Evolutionary conservation across 305 asterid species (phyloP), one percentile per base, ranked within the genome.

Genomic region (Fraxinus paxiana): DNA sequence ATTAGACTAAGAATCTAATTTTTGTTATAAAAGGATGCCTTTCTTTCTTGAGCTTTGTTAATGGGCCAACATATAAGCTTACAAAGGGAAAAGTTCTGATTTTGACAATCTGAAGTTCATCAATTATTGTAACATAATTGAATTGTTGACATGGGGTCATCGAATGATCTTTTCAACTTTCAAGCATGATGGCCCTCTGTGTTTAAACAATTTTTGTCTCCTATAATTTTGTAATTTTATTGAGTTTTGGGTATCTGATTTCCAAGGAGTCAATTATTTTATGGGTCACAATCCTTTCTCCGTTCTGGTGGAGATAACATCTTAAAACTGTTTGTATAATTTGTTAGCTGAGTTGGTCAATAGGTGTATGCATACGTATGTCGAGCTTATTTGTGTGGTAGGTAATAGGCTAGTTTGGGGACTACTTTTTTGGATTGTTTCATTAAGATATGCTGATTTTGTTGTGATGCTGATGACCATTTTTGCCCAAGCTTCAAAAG

Each of bases 81-180:
- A 33, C 13, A 3, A 18, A 15, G 63, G 35, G 75, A 12, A 56
- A 38, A 74, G 35, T 41, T 34, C 18, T 79, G 41, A 5, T 63
- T 61, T 43, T 75, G 54, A 72, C 34, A n/a, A 51, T 70, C 6
- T 33, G 73, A 24, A 37, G 56, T 22, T 73, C 26, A 46, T 41
- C 79, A n/a, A 43, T 61, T 43, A 30, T 84, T 80, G 59, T 65
- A 24, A 65, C 17, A 13, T 38, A 59, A 33, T 20, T 74, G 80
- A 46, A 10, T 7, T 82, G 74, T 69, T 17, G 43, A 6, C 41
- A 46, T 51, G 78, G 73, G 26, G 15, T 73, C 83, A 46, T 12
- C 70, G 24, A 33, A 63, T 78, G 15, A 65, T 74, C 51, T 30
- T 38, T 65, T 17, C 30, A 12, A 15, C 15, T 38, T 63, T 22